phyloP scores from a whole-genome alignment of 2,329 filamentous ascomycete genomes.

The Epichloe amarillans region DNA sequence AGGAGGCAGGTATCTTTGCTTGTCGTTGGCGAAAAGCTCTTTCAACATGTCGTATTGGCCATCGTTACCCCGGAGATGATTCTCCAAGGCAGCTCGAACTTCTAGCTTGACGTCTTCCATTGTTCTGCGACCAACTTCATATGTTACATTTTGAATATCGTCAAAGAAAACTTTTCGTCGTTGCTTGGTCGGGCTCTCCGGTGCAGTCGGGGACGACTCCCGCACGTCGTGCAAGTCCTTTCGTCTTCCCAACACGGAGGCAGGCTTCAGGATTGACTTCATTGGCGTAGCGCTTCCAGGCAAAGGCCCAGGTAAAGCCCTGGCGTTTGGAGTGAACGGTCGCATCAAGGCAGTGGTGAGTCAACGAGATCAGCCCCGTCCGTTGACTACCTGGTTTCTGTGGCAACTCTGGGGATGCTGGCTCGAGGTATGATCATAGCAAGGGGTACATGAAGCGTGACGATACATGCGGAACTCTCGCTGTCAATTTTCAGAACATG shows the following conservation, averaged over 20 bases:
- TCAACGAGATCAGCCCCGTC: background rate
- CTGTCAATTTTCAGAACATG: background rate
- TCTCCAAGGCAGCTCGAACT: conserved; percentile 42
- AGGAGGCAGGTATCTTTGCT: conserved; percentile 24
- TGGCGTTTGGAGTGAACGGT: conserved; percentile 22
- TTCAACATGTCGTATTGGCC: conserved; percentile 50
- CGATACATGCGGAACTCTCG: background rate
- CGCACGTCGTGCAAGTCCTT: conserved; percentile 30
- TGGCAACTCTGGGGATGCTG: background rate
- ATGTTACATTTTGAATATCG: conserved; percentile 41
- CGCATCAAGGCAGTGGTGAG: conserved; percentile 12
- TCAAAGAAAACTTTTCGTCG: conserved; percentile 46
- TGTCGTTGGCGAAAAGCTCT: conserved; percentile 41
- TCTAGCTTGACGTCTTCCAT: conserved; percentile 43
- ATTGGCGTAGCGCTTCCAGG: conserved; percentile 27
- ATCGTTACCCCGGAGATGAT: conserved; percentile 42
- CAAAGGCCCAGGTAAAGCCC: conserved; percentile 20
- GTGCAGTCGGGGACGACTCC: conserved; percentile 21
- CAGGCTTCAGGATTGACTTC: conserved; percentile 40
- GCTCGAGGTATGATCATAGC: background rate
- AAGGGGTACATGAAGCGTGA: background rate
- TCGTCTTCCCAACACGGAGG: conserved; percentile 30
- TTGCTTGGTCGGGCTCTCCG: conserved; percentile 36
- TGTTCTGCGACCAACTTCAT: conserved; percentile 38
- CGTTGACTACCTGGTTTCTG: background rate